These are phyloP conservation scores for Apophysomyces variabilis DNA, from an alignment of 371 early-diverging fungal species.

Conservation along the genomic window DNA sequence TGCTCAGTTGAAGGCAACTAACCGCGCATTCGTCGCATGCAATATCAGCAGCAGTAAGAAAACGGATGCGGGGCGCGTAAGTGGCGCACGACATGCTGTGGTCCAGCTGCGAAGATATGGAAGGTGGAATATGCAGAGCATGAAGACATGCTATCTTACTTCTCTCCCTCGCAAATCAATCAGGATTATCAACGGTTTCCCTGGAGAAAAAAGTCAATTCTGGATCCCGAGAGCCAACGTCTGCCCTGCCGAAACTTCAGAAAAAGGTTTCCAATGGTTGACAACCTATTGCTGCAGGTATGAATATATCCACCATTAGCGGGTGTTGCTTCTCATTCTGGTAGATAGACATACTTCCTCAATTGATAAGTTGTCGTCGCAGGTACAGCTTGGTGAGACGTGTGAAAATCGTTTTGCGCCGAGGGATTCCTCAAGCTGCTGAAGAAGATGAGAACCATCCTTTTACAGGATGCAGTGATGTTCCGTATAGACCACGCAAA, in stretches of 20 bases:
- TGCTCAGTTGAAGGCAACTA: not conserved
- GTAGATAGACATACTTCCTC: no score
- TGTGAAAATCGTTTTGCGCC: not conserved
- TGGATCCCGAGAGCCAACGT: not conserved
- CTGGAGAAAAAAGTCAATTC: not conserved
- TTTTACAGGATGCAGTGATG: constrained; percentile 6
- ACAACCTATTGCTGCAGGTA: not conserved
- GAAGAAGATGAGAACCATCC: not conserved
- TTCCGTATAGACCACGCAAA: not conserved
- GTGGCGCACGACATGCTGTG: not conserved
- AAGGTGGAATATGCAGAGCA: constrained; percentile 3
- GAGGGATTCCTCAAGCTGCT: no score
- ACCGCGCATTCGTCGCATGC: not conserved
- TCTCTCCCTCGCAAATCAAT: not conserved
- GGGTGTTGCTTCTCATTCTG: no score
- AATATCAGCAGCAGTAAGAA: not conserved
- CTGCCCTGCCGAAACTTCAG: not conserved
- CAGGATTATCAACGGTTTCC: not conserved
- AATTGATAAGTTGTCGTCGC: no score
- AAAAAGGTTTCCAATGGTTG: not conserved
- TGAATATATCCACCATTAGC: no score
- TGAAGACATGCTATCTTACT: not conserved
- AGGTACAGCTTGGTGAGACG: not conserved
- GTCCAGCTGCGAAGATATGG: constrained; percentile 1
- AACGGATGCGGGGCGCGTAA: constrained; percentile 2